Evolutionary conservation across 2,329 filamentous ascomycete genomes (phyloP).

Genomic region (Scedosporium dehoogii): DNA sequence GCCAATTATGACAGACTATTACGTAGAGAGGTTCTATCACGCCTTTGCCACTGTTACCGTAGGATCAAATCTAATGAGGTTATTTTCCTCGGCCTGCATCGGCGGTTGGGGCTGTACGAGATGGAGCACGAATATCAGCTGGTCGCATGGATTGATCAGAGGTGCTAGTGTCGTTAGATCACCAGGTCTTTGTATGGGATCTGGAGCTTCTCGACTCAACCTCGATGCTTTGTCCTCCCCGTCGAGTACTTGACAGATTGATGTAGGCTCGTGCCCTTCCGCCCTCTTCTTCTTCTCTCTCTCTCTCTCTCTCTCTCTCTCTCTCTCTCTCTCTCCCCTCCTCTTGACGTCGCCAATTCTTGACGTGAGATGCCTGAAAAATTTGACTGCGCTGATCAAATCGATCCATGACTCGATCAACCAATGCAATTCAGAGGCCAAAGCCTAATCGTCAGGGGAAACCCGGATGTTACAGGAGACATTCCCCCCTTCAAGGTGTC

Average conservation of each 20-base stretch:
- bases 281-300: not conserved
- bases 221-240: too few species aligned
- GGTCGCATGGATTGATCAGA: not conserved
- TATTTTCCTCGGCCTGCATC: not conserved
- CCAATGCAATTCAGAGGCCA: conserved; percentile 10
- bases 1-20: too few species aligned
- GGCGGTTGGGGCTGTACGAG: not conserved
- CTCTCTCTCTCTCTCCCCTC: too few species aligned
- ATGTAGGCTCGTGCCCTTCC: too few species aligned
- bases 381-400: not conserved
- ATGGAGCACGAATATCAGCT: not conserved
- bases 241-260: too few species aligned
- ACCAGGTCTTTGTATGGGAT: too few species aligned
- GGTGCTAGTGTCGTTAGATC: not conserved
- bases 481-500: conserved; percentile 19
- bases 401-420: not conserved
- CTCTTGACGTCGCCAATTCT: not conserved
- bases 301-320: too few species aligned
- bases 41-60: too few species aligned
- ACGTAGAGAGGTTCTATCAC: too few species aligned
- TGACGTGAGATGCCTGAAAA: not conserved
- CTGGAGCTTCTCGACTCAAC: too few species aligned
- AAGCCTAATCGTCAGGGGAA: conserved; percentile 25
- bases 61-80: too few species aligned
- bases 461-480: conserved; percentile 24